A percentile compares a stretch with the other conserved stretches of the same genome.
These are phyloP conservation scores for Apiotrichum akiyoshidainum DNA, from an alignment of 1,284 basidiomycete genomes.

Conservation along the genomic window DNA sequence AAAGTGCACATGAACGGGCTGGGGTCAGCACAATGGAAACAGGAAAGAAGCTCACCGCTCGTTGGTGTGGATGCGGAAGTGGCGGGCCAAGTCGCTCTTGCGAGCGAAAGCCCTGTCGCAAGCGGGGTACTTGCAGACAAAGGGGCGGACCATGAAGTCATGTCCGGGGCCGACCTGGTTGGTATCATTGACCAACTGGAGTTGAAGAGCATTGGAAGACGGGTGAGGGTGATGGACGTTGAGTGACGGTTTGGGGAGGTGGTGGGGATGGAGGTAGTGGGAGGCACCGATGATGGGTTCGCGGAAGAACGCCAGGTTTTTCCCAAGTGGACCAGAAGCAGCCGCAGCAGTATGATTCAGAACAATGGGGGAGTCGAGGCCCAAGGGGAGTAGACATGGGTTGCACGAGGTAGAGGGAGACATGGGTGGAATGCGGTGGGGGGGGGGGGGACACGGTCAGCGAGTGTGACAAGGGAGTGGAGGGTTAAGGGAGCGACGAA, in stretches of 20 bases:
- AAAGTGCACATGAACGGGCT: constrained; percentile 49
- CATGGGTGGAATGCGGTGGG: background rate
- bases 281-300: background rate
- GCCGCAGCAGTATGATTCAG: background rate
- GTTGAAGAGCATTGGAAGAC: constrained; percentile 5
- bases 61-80: constrained; percentile 53
- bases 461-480: background rate
- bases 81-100: constrained; percentile 53
- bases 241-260: background rate
- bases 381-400: background rate
- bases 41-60: constrained; percentile 37
- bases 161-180: constrained; percentile 41
- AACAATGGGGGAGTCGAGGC: background rate
- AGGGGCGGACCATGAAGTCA: constrained; percentile 38
- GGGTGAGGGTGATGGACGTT: background rate
- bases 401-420: background rate
- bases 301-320: background rate
- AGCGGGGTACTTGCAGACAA: constrained; percentile 44
- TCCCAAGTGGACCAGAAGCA: background rate
- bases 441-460: background rate
- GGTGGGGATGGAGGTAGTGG: background rate
- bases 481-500: background rate
- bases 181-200: constrained; percentile 47
- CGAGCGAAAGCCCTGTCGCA: constrained; percentile 55
- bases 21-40: background rate